Evolutionary conservation across 179 eudicot species (phyloP).

Genomic region (Drosera spatulata): DNA sequence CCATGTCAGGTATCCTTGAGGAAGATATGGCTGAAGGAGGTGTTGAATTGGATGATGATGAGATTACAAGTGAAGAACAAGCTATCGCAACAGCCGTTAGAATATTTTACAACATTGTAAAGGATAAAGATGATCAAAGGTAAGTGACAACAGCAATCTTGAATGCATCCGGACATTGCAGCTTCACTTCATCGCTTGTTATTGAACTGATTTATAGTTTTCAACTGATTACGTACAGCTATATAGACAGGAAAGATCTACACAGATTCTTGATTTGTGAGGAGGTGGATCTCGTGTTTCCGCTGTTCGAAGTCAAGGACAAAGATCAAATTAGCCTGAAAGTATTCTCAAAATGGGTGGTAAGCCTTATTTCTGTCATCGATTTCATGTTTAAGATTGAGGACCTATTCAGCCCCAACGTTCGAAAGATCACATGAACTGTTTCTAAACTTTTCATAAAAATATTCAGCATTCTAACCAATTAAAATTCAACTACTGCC

Average conservation of each 20-base stretch:
- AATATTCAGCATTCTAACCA: no score
- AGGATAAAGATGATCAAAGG: constrained; percentile 13
- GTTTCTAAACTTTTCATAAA: neutral
- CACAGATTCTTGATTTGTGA: constrained; percentile 25
- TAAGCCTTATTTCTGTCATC: constrained; percentile 8
- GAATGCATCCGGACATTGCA: no score
- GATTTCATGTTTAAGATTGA: neutral
- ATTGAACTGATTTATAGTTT: neutral
- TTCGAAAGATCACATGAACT: no score
- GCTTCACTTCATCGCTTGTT: no score
- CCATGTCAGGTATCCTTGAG: constrained; percentile 17
- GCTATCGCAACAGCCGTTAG: constrained; percentile 27
- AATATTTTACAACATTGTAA: constrained; percentile 20
- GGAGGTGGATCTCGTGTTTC: constrained; percentile 29
- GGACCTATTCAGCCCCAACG: no score
- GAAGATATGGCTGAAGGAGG: constrained; percentile 19
- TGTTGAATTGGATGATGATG: constrained; percentile 19
- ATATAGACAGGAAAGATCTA: constrained; percentile 24
- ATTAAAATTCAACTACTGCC: no score
- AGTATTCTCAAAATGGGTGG: constrained; percentile 34
- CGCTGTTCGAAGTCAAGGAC: constrained; percentile 20
- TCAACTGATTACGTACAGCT: constrained; percentile 8
- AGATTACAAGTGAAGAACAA: constrained; percentile 28
- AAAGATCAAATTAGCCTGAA: constrained; percentile 18
- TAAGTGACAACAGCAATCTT: constrained; percentile 2